Percentiles rank a stretch among this genome's conserved stretches.
Conservation (phyloP, 805 yeast genomes). For the Candida succiphila region DNA sequence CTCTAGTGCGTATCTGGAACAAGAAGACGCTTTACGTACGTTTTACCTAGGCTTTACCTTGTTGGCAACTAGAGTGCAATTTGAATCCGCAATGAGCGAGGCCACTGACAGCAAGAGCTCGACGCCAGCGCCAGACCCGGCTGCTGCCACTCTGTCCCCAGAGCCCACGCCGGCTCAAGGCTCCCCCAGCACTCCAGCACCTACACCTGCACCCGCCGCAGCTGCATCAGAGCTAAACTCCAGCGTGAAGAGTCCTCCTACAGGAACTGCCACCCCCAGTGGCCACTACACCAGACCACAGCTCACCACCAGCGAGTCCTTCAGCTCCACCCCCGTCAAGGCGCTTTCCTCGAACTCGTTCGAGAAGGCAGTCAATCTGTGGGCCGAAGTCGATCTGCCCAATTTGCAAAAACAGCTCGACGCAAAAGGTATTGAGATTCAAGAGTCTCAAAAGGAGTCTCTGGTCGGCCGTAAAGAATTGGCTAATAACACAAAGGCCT, state of each 20-base stretch:
- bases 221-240: background rate
- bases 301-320: background rate
- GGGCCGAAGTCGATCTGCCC: slow-evolving; percentile 70
- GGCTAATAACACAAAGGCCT: slow-evolving; percentile 79
- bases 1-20: no score
- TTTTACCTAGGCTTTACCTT: no score
- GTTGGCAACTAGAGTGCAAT: no score
- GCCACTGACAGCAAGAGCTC: no score
- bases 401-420: slow-evolving; percentile 66
- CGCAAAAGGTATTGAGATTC: slow-evolving; percentile 60
- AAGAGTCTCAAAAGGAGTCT: slow-evolving; percentile 59
- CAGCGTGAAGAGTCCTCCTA: background rate
- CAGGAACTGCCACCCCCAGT: background rate
- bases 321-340: background rate
- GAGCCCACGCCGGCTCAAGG: background rate
- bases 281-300: background rate
- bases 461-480: slow-evolving; percentile 63
- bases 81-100: no score
- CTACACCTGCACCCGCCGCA: background rate
- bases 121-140: no score
- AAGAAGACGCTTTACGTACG: no score
- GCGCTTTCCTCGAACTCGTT: slow-evolving; percentile 17
- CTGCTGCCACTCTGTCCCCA: no score
- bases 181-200: background rate
- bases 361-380: slow-evolving; percentile 54